Base-by-base conservation (phyloP, 129 eudicot species). In the Helianthus tuberosus region DNA sequence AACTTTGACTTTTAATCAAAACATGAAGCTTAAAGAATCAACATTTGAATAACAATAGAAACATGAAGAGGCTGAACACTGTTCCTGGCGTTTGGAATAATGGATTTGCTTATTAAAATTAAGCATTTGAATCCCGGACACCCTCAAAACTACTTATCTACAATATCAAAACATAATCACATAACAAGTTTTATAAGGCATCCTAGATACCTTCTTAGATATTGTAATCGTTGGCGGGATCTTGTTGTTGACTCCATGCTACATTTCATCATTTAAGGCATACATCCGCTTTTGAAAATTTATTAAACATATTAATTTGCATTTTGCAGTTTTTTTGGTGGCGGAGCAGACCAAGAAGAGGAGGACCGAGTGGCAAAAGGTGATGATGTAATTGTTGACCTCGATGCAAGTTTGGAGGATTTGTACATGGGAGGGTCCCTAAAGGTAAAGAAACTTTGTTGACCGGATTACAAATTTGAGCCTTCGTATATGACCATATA, bases 401-500 rank as follows among this genome's bases (percentile, higher is more conserved):
- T 94, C 80, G 98, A 94, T 81, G 98, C 98, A 48, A 74, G 93
- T 41, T 74, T 94, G 77, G 98, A 94, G 80, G 98, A 94, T 84
- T 77, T 94, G 59, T 94, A 94, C 87, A 85, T 94, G 97, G 98
- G 98, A 72, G 98, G 98, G 61, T 79, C 96, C 67, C 39, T 90
- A 86, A 88, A 94, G 97, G 98, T 91, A 79, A 41, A 68, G 39
- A 54, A 36, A 8, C 8, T 32, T 44, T 20, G 65, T n/a, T 16
- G 4, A n/a, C 3, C 43, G 9, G 25, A 75, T 17, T 64, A 46
- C 11, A 75, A 35, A 47, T 13, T 8, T 11, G 15, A 20, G 8
- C 69, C 53, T 12, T 17, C 39, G 8, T 23, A 43, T 50, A 53
- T 41, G 29, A 12, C 53, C 17, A 74, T 29, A 58, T 48, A 61